A percentile compares a stretch with the other conserved stretches of the same genome.
Evolutionary conservation across 2,329 filamentous ascomycete genomes (phyloP).

Genomic region (Biscogniauxia sp.): DNA sequence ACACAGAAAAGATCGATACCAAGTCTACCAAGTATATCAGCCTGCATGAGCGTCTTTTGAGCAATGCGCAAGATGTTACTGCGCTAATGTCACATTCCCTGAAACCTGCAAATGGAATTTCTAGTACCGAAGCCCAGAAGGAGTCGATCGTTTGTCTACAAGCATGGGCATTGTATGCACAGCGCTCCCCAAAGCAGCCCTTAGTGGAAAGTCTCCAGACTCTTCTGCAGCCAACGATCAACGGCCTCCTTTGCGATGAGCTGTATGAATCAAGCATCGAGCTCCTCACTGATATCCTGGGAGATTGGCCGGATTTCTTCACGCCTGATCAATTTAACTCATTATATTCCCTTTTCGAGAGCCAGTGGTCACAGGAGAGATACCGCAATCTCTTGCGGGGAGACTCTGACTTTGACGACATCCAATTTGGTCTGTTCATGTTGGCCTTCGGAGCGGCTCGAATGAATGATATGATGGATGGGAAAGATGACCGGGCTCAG

Average conservation of each 20-base stretch:
- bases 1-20: constrained; percentile 65
- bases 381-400: constrained; percentile 56
- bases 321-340: constrained; percentile 54
- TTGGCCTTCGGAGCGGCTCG: constrained; percentile 68
- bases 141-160: constrained; percentile 62
- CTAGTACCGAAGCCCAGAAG: constrained; percentile 39
- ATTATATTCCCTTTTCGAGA: constrained; percentile 59
- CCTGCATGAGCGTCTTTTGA: constrained; percentile 50
- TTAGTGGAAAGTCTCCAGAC: constrained; percentile 58
- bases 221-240: constrained; percentile 58
- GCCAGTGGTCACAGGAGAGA: constrained; percentile 55
- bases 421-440: constrained; percentile 66
- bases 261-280: constrained; percentile 62
- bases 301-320: constrained; percentile 64
- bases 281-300: constrained; percentile 62
- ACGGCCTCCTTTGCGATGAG: constrained; percentile 57
- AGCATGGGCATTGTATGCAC: constrained; percentile 73
- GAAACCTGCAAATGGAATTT: constrained; percentile 22
- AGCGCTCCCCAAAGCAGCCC: constrained; percentile 56
- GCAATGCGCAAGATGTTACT: constrained; percentile 50
- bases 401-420: constrained; percentile 61
- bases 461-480: constrained; percentile 57
- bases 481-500: constrained; percentile 47
- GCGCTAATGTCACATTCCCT: constrained; percentile 44
- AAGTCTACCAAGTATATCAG: constrained; percentile 50